Base-by-base conservation (phyloP, 352 stramenopile genomes). In the Phytopythium chamaehyphon region DNA sequence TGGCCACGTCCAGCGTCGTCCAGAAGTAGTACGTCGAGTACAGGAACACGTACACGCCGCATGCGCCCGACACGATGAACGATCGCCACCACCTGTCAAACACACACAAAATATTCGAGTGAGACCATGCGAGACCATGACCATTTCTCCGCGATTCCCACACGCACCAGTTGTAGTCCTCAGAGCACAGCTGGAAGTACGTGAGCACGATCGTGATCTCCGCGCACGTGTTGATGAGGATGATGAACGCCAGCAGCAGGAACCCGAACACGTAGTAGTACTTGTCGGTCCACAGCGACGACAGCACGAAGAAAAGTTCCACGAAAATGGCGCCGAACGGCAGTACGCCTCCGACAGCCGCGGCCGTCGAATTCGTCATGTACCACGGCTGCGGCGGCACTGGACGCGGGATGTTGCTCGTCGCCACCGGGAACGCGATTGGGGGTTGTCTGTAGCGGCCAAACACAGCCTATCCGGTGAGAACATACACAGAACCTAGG, bases 221-320 rank as follows among this genome's bases (percentile, higher is more conserved):
- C 8, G 97, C 96, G 67, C 95, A 99, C 22, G 97, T 99, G 52
- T 99, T 87, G 50, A 99, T 71, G 36, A 99, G 79, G 61, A 99
- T 99, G 44, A 98, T 56, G 64, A 99, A 99, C 40, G 98, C 97
- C 33, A 99, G 69, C 55, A 99, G 73, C 19, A 99, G 81, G 77
- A 99, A 99, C 51, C 96, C 96, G 76, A 99, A 99, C 10, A 99
- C 92, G 78, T 99, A 99, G 86, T 99, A 99, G 71, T 98, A 99
- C 69, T 98, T 97, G 83, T 98, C 91, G 62, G 98, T 98, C 97
- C 97, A 99, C 64, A 99, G 74, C 43, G 87, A 96, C 16, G 93
- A 96, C 23, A 99, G 74, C 61, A 99, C 98, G 70, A 99, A 99
- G 81, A 99, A 99, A 22, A 99, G 85, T 78, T 99, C 97, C 26